Evolutionary conservation across 345 rosid species (phyloP), one percentile per base, ranked within the genome.

Genomic region (Raphanus sativus): DNA sequence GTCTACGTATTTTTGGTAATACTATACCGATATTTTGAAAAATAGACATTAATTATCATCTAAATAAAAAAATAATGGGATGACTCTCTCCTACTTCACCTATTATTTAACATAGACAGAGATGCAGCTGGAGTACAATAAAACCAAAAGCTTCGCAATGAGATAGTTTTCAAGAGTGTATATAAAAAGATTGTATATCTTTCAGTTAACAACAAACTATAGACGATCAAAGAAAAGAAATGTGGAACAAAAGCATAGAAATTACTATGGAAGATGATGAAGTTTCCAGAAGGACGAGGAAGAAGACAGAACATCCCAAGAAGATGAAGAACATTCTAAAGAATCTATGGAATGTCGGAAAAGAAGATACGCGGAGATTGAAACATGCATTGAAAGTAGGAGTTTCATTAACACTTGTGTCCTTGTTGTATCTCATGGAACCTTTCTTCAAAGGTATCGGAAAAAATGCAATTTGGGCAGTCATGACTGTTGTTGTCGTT

Each of bases 351-450:
- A 73, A 81, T 25, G 70, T 84, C 1, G 96, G 97, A 10, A 80
- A 81, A 52, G 94, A 94, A 24, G 98, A 94, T 79, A 91, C 96
- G 6, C 75, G 98, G 72, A 83, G 93, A 73, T 79, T 75, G 65
- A 78, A 86, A 25, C 98, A 94, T 81, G 84, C 97, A 29, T 45
- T 91, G 29, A 91, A 94, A 87, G 96, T 94, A n/a, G 97, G 98
- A 1, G 16, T 83, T 0, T 77, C 97, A 9, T 70, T 91, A 77
- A 84, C 97, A 16, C 72, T 94, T 32, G 98, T 90, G 30, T 91
- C 98, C 4, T 45, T 89, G 58, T 30, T 89, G 72, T 94, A 89
- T 69, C 75, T 91, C 59, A 45, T 86, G 70, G 87, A 88, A 83
- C 96, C 94, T 6, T 52, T 90, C 82, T 89, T 79, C 58, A 67